phyloP scores from a whole-genome alignment of 345 rosid genomes.

The Melastoma malabathricum region DNA sequence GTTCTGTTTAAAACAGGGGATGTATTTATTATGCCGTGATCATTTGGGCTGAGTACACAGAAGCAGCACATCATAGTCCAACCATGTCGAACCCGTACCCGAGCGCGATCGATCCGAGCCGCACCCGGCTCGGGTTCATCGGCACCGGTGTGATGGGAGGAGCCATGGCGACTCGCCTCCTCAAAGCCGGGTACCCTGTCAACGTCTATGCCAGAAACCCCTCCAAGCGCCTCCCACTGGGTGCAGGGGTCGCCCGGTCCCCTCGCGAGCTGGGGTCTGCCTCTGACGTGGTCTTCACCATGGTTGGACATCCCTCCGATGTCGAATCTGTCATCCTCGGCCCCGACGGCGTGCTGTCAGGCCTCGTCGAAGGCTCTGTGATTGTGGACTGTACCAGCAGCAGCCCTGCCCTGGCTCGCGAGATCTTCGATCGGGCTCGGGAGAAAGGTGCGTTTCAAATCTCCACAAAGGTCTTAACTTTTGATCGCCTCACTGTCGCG shows the following conservation, averaged over 20 bases:
- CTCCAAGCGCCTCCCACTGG: constrained; percentile 37
- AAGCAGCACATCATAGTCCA: too few species aligned
- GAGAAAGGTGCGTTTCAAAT: not conserved
- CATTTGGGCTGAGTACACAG: too few species aligned
- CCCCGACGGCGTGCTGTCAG: constrained; percentile 34
- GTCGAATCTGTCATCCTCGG: constrained; percentile 51
- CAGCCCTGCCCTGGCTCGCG: constrained; percentile 46
- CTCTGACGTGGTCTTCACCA: constrained; percentile 63
- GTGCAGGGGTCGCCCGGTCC: constrained; percentile 36
- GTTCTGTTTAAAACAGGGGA: not conserved
- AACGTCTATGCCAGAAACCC: constrained; percentile 57
- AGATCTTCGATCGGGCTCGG: constrained; percentile 35
- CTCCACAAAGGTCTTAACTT: too few species aligned
- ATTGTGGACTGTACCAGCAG: constrained; percentile 62
- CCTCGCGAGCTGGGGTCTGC: constrained; percentile 31
- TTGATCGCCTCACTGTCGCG: too few species aligned
- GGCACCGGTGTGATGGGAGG: constrained; percentile 85
- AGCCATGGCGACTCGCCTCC: constrained; percentile 71
- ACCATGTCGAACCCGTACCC: constrained; percentile 52
- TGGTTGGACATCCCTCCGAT: constrained; percentile 67
- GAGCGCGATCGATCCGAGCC: constrained; percentile 28
- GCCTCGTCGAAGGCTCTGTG: constrained; percentile 47
- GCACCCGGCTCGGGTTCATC: constrained; percentile 69
- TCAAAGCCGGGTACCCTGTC: constrained; percentile 51
- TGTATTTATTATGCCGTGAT: too few species aligned